Evolutionary conservation across 208 protist genomes (phyloP).

Genomic region (Leishmania guyanensis): DNA sequence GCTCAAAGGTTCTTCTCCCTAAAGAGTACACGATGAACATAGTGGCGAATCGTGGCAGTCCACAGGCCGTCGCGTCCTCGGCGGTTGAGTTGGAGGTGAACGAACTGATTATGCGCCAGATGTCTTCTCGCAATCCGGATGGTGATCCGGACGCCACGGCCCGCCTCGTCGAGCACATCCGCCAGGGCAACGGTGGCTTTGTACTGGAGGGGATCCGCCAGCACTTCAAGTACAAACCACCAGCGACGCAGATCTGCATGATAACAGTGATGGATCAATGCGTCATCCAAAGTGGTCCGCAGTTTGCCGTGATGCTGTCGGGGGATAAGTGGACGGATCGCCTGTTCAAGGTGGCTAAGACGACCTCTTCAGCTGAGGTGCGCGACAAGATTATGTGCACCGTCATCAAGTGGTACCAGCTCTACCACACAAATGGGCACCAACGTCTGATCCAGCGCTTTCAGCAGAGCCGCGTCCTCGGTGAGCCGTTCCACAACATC

Average conservation of each 20-base stretch:
- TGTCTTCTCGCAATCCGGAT: slow-evolving; percentile 45
- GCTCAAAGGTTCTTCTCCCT: not conserved
- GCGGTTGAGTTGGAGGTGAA: slow-evolving; percentile 26
- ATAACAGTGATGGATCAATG: slow-evolving; percentile 82
- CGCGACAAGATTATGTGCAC: slow-evolving; percentile 75
- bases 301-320: slow-evolving; percentile 78
- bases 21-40: not conserved
- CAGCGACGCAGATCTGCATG: slow-evolving; percentile 59
- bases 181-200: slow-evolving; percentile 51
- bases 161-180: slow-evolving; percentile 68
- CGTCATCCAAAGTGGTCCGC: slow-evolving; percentile 66
- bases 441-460: slow-evolving; percentile 77
- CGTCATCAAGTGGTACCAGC: slow-evolving; percentile 75
- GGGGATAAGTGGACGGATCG: slow-evolving; percentile 90
- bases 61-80: not conserved
- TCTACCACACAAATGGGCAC: slow-evolving; percentile 78
- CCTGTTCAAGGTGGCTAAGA: slow-evolving; percentile 87
- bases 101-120: slow-evolving; percentile 31
- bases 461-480: slow-evolving; percentile 68
- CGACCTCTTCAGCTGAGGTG: slow-evolving; percentile 42
- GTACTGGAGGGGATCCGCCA: slow-evolving; percentile 81
- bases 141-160: slow-evolving; percentile 55
- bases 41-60: not conserved
- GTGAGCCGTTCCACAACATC: slow-evolving; percentile 58
- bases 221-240: slow-evolving; percentile 71